Conservation (phyloP, 2,329 filamentous ascomycete species). For the Penicillium sp. region DNA sequence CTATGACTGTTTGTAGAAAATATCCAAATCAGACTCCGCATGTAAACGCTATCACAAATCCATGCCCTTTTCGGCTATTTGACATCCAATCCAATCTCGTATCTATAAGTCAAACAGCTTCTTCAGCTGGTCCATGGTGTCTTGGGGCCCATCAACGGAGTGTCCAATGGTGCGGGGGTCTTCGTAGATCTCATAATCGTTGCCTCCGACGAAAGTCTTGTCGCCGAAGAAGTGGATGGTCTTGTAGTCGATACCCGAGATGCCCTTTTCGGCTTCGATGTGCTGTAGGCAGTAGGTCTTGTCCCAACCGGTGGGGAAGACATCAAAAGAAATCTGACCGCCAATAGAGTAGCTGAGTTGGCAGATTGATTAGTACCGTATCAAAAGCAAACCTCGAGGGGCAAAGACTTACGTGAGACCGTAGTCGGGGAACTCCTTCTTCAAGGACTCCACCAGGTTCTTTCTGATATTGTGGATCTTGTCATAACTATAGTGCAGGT, state of each 20-base stretch:
- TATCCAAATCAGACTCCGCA: constrained; percentile 4
- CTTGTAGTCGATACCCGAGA: constrained; percentile 64
- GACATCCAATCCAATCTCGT: not conserved
- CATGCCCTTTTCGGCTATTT: not conserved
- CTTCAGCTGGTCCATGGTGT: constrained; percentile 76
- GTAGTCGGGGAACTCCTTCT: constrained; percentile 76
- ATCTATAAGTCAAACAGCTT: constrained; percentile 69
- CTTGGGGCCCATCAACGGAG: constrained; percentile 73
- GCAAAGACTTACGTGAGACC: constrained; percentile 71
- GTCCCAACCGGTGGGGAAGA: constrained; percentile 96
- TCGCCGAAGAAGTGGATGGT: constrained; percentile 98
- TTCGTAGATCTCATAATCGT: constrained; percentile 90
- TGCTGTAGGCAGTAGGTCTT: constrained; percentile 96
- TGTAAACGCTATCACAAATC: constrained; percentile 20
- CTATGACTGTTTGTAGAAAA: not conserved
- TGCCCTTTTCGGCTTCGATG: constrained; percentile 74
- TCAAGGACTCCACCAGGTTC: constrained; percentile 72
- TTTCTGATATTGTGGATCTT: constrained; percentile 70
- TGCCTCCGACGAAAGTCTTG: constrained; percentile 87
- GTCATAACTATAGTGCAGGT: constrained; percentile 58
- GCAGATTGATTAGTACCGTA: constrained; percentile 1
- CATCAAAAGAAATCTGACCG: constrained; percentile 96
- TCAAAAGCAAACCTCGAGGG: constrained; percentile 1
- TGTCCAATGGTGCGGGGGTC: constrained; percentile 83
- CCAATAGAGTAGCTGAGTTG: constrained; percentile 77